phyloP scores from a whole-genome alignment of 371 early-diverging fungal genomes.

The Synchytrium microbalum region DNA sequence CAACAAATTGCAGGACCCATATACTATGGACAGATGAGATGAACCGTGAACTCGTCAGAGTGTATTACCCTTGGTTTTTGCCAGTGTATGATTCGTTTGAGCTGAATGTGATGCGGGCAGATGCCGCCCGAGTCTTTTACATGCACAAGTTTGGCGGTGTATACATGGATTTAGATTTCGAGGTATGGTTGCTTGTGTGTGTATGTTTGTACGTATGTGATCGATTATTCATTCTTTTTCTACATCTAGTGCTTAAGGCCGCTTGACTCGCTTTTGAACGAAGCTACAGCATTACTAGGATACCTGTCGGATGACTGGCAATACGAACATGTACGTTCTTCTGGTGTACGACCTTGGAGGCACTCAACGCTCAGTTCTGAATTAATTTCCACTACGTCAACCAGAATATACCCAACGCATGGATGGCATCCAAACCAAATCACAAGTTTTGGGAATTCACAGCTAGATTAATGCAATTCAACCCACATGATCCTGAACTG shows the following conservation, averaged over 20 bases:
- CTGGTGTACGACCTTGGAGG: neutral
- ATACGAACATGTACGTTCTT: neutral
- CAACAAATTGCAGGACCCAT: too few relatives aligned
- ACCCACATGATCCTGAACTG: slow-evolving; percentile 3
- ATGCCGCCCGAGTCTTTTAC: slow-evolving; percentile 28
- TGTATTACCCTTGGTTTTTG: slow-evolving; percentile 27
- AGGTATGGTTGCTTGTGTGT: slow-evolving; percentile 4
- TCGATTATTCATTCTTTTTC: too few relatives aligned
- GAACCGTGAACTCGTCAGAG: slow-evolving; percentile 20
- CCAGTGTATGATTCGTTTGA: slow-evolving; percentile 15
- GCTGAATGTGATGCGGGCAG: slow-evolving; percentile 27
- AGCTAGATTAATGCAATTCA: neutral
- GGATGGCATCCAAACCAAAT: slow-evolving; percentile 24
- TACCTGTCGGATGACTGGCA: neutral
- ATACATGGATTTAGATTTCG: slow-evolving; percentile 37
- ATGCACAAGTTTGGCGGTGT: slow-evolving; percentile 37
- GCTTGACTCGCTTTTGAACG: neutral
- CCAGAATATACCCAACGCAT: slow-evolving; percentile 25
- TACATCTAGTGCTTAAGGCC: neutral
- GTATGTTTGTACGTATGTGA: too few relatives aligned
- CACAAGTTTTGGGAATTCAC: slow-evolving; percentile 24
- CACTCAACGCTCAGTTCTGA: neutral
- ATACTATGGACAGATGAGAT: slow-evolving; percentile 28
- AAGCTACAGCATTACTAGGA: neutral
- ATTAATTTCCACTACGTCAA: neutral